Percentiles rank a stretch among this genome's conserved stretches.
Evolutionary conservation across 1,284 basidiomycete species (phyloP).

Genomic region (Cutaneotrichosporon sp.): DNA sequence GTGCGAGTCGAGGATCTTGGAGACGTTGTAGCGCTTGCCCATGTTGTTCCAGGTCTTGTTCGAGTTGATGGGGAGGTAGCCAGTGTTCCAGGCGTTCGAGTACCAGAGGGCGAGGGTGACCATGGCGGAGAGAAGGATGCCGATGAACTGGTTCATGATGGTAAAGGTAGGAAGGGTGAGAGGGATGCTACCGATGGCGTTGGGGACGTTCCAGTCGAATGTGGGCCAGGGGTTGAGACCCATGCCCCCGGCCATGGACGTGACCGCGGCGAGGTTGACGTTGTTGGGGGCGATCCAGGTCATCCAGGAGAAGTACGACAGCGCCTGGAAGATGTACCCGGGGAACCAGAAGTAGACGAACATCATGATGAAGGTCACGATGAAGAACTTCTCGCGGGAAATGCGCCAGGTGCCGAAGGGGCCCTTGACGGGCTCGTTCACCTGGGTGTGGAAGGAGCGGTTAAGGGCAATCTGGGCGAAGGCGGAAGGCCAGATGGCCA

Average conservation of each 20-base stretch:
- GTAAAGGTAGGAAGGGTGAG: slow-evolving; percentile 28
- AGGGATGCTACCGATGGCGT: slow-evolving; percentile 6
- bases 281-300: slow-evolving; percentile 61
- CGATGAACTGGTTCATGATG: slow-evolving; percentile 36
- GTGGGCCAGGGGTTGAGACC: slow-evolving; percentile 40
- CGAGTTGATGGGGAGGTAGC: slow-evolving; percentile 23
- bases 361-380: slow-evolving; percentile 44
- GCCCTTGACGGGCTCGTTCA: slow-evolving; percentile 49
- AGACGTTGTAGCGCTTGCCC: slow-evolving; percentile 57
- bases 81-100: slow-evolving; percentile 18
- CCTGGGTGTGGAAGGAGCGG: slow-evolving; percentile 54
- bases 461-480: slow-evolving; percentile 56
- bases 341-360: slow-evolving; percentile 55
- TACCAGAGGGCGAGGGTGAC: slow-evolving; percentile 27
- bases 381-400: slow-evolving; percentile 51
- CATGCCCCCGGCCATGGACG: slow-evolving; percentile 40
- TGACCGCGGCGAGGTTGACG: slow-evolving; percentile 29
- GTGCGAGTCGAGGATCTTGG: slow-evolving; percentile 20
- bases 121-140: slow-evolving; percentile 30
- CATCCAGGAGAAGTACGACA: slow-evolving; percentile 64
- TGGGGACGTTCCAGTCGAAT: slow-evolving; percentile 44
- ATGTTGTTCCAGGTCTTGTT: slow-evolving; percentile 34
- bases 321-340: slow-evolving; percentile 52
- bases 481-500: slow-evolving; percentile 56
- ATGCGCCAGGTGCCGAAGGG: slow-evolving; percentile 46